These are phyloP conservation scores for Sclerotinia spermophila DNA, from an alignment of 2,329 filamentous ascomycete genomes.

Conservation along the genomic window DNA sequence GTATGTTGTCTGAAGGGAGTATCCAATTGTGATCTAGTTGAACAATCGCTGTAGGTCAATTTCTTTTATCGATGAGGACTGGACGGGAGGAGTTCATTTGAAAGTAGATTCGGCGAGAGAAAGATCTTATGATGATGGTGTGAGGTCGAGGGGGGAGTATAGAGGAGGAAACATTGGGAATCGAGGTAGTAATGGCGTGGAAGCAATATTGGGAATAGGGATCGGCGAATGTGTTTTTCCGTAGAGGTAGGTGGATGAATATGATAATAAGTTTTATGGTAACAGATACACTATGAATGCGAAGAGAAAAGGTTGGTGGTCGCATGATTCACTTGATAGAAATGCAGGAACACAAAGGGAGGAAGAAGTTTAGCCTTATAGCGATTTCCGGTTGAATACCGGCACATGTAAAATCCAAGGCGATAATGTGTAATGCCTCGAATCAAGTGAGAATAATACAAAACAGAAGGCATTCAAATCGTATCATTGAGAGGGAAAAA, in stretches of 20 bases:
- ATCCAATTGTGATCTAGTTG: rapidly evolving
- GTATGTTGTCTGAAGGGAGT: not conserved
- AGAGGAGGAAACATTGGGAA: not conserved
- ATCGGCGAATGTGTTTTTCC: not conserved
- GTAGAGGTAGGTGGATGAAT: not conserved
- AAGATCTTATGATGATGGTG: not conserved
- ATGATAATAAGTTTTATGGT: rapidly evolving
- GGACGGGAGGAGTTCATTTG: not conserved
- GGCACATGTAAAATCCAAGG: not conserved
- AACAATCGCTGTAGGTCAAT: not conserved
- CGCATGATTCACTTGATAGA: not conserved
- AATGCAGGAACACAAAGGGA: not conserved
- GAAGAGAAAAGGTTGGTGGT: not conserved
- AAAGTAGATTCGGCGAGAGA: rapidly evolving
- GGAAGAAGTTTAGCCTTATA: not conserved
- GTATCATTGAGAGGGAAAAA: not conserved
- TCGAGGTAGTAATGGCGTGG: not conserved
- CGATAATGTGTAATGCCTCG: not conserved
- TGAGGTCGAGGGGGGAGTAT: rapidly evolving
- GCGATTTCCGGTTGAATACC: not conserved
- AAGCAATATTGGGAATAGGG: not conserved
- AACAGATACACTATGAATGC: not conserved
- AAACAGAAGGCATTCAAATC: not conserved
- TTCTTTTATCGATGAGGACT: not conserved
- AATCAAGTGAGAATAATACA: not conserved